Percentiles rank a stretch among this genome's conserved stretches.
phyloP scores from a whole-genome alignment of 352 stramenopile genomes.

The Phytophthora sojae region DNA sequence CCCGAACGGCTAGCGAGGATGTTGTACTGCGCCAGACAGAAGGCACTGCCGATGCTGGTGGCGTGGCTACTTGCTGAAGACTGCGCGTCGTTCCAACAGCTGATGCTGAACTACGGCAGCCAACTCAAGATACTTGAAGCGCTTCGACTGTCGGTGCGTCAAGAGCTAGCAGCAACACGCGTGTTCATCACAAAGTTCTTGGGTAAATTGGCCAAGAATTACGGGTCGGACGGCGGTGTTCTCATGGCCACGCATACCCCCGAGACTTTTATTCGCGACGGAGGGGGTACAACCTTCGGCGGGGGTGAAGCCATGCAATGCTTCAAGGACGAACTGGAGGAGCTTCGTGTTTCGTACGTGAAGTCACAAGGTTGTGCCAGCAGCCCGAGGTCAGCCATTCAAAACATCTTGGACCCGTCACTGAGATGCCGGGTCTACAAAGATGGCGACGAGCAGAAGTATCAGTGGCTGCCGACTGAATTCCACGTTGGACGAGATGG shows the following conservation, averaged over 20 bases:
- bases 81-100: background rate
- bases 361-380: background rate
- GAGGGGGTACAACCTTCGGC: background rate
- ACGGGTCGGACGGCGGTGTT: background rate
- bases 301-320: background rate
- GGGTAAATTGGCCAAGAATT: background rate
- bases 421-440: slow-evolving; percentile 14
- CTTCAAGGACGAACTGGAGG: slow-evolving; percentile 9
- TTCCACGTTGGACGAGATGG: slow-evolving; percentile 19
- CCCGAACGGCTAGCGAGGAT: background rate
- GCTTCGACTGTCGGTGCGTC: slow-evolving; percentile 4
- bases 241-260: slow-evolving; percentile 21
- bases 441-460: background rate
- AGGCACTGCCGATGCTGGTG: slow-evolving; percentile 15
- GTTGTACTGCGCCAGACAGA: slow-evolving; percentile 13
- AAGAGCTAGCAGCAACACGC: slow-evolving; percentile 12
- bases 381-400: background rate
- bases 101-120: background rate
- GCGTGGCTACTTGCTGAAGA: slow-evolving; percentile 10
- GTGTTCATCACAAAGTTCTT: slow-evolving; percentile 14
- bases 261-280: slow-evolving; percentile 25
- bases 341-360: slow-evolving; percentile 2
- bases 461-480: slow-evolving; percentile 28
- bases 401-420: slow-evolving; percentile 18
- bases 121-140: slow-evolving; percentile 6